Percentiles rank a stretch among this genome's conserved stretches.
These are phyloP conservation scores for Ascobolus immersus DNA, from an alignment of 495 filamentous ascomycete genomes.

Conservation along the genomic window DNA sequence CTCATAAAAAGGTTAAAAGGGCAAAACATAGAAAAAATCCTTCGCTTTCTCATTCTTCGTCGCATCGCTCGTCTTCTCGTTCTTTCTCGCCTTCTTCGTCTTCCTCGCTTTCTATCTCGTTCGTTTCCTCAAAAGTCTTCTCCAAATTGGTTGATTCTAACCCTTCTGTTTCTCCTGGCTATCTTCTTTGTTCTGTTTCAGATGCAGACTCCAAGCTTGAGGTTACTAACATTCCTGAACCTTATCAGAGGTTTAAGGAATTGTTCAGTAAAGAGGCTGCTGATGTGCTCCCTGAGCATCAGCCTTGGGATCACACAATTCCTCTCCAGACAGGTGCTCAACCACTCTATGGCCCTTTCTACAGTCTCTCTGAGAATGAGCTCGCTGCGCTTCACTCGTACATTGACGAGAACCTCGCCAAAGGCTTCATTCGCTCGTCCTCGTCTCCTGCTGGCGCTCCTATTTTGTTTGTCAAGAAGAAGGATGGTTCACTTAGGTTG, in stretches of 20 bases:
- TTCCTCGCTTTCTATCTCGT: too few relatives aligned
- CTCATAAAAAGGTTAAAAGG: too few relatives aligned
- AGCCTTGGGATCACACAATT: background rate
- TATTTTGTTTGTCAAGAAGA: slow-evolving; percentile 3
- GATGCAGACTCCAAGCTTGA: too few relatives aligned
- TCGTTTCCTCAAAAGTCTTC: too few relatives aligned
- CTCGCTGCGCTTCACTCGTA: slow-evolving; percentile 3
- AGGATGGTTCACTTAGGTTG: background rate
- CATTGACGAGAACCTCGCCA: slow-evolving; percentile 3
- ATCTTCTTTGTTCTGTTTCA: too few relatives aligned
- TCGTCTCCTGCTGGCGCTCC: slow-evolving; percentile 1
- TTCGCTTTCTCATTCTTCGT: too few relatives aligned
- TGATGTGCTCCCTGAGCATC: background rate
- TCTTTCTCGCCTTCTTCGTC: too few relatives aligned
- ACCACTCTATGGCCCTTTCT: background rate
- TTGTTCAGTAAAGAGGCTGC: slow-evolving; percentile 1
- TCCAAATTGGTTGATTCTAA: too few relatives aligned
- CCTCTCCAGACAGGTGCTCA: background rate
- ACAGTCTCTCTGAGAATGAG: background rate
- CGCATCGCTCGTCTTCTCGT: too few relatives aligned
- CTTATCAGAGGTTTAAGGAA: slow-evolving; percentile 1
- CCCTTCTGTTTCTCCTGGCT: too few relatives aligned
- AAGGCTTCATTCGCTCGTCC: background rate
- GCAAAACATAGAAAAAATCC: too few relatives aligned
- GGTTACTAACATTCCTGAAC: too few relatives aligned